Base-by-base conservation (phyloP, 257 asterid species). In the Asclepias syriaca region DNA sequence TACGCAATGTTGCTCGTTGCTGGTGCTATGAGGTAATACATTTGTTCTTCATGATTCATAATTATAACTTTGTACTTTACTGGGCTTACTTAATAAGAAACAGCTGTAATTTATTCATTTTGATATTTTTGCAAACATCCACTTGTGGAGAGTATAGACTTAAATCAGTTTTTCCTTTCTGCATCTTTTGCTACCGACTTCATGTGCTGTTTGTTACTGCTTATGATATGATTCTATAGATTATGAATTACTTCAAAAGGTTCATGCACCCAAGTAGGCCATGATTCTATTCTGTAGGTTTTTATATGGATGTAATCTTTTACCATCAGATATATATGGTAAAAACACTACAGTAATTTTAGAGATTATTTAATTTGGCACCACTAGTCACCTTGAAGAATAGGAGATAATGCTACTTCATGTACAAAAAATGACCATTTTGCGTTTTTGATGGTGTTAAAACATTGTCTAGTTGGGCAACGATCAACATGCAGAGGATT, bases 1-100 rank as follows among this genome's bases (percentile, higher is more conserved):
- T 82, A 59, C 83, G 86, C 21, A 79, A 82, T 70, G 86, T 82
- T 74, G 86, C 83, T 54, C 79, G 83, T 65, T 82, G 86, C 63
- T 82, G 83, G 83, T 82, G 86, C 70, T 82, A 82, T 37, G 86
- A 82, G 81, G 86, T 82, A 78, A 69, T 40, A 15, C 60, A 49
- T 78, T 54, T n/a, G 19, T 34, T 61, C 48, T 32, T 61, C 48
- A 32, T 32, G 48, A 16, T 61, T 61, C 48, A 13, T 32, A 32
- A 32, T 61, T 32, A 8, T 29, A 4, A 21, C 19, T 21, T 29
- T 54, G 34, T 1, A 37, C n/a, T 29, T 29, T 29, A 29, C 34
- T 29, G 34, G 34, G 34, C 34, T 1, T 29, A 29, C 34, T 29
- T 29, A 29, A 29, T 29, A 29, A 29, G 34, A 29, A 29, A 29